These are phyloP conservation scores for Pythium aquatile DNA, from an alignment of 352 stramenopile genomes.

Conservation along the genomic window DNA sequence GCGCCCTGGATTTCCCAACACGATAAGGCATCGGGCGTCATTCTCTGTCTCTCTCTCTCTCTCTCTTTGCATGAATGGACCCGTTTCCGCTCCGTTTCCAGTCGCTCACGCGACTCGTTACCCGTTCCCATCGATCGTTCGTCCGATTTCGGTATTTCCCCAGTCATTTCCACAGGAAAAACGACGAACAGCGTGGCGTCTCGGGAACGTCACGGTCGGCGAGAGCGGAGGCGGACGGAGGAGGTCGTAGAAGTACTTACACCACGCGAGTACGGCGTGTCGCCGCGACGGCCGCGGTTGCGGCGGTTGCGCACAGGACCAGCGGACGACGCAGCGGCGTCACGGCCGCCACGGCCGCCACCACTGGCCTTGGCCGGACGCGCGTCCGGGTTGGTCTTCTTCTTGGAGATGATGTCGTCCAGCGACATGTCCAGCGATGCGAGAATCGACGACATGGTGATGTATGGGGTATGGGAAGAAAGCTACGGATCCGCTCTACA, in stretches of 20 bases:
- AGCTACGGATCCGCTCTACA: conserved; percentile 4
- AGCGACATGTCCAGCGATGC: conserved; percentile 83
- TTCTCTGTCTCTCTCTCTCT: conserved; percentile 20
- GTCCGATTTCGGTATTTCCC: background rate
- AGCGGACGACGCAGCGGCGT: conserved; percentile 19
- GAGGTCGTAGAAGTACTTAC: conserved; percentile 44
- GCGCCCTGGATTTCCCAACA: conserved; percentile 20
- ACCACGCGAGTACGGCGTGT: conserved; percentile 62
- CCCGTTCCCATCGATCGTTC: background rate
- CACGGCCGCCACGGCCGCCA: conserved; percentile 7
- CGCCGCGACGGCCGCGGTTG: conserved; percentile 37
- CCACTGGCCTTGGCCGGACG: conserved; percentile 38
- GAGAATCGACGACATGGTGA: conserved; percentile 74
- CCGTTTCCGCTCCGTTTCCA: background rate
- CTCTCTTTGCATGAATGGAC: background rate
- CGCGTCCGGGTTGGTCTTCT: conserved; percentile 63
- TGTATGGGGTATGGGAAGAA: conserved; percentile 5
- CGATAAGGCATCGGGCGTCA: conserved; percentile 8
- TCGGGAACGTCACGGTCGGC: background rate
- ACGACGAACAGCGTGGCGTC: conserved; percentile 7
- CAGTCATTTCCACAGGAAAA: conserved; percentile 1
- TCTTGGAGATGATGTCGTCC: conserved; percentile 77
- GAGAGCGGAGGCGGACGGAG: background rate
- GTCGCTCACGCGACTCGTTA: conserved; percentile 1
- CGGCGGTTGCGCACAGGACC: conserved; percentile 60